Evolutionary conservation across 441 rosid genomes (phyloP).

Genomic region (Francoa sonchifolia): DNA sequence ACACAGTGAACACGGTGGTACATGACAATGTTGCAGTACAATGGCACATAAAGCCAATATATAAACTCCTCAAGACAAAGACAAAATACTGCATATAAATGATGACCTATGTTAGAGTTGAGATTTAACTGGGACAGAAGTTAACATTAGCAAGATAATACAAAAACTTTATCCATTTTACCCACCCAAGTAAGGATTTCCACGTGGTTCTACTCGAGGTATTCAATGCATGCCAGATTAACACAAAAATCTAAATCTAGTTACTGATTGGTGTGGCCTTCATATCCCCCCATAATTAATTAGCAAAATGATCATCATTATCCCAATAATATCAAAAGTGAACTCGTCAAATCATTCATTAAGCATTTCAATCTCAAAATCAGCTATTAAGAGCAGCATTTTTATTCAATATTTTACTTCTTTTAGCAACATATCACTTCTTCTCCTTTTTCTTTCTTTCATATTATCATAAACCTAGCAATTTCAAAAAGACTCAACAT

Average conservation of each 20-base stretch:
- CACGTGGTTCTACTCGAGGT: no score
- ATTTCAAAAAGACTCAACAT: neutral
- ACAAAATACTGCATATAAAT: constrained; percentile 35
- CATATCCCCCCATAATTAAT: constrained; percentile 1
- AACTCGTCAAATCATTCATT: neutral
- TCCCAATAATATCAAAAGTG: constrained; percentile 3
- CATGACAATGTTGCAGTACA: constrained; percentile 49
- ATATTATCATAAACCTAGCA: neutral
- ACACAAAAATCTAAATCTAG: neutral
- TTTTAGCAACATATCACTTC: neutral
- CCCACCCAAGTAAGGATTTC: no score
- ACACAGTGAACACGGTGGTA: constrained; percentile 40
- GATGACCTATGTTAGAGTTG: constrained; percentile 19
- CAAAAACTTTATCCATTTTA: no score
- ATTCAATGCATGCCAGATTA: neutral
- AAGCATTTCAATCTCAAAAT: neutral
- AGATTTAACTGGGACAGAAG: neutral
- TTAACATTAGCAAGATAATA: neutral
- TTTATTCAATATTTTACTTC: no score
- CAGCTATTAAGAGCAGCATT: constrained; percentile 1
- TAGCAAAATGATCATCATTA: constrained; percentile 2
- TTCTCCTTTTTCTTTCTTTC: neutral
- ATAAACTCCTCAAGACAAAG: constrained; percentile 18
- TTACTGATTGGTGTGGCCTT: neutral
- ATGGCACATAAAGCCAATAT: constrained; percentile 44